A percentile compares a stretch with the other conserved stretches of the same genome.
phyloP scores from a whole-genome alignment of 2,329 filamentous ascomycete species.

The Catunica adiposa region DNA sequence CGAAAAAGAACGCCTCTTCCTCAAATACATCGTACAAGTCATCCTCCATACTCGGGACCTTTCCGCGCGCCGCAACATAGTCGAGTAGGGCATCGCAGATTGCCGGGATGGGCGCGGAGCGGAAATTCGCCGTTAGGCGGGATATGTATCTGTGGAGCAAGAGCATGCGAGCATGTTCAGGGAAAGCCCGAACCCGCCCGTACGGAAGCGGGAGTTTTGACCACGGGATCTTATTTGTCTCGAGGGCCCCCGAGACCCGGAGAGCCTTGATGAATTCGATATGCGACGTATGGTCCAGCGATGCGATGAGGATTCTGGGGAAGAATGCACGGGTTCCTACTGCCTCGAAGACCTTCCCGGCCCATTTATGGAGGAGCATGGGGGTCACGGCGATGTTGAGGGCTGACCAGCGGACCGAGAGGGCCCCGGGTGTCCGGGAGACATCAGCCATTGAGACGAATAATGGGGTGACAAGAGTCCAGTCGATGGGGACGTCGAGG shows the following conservation, averaged over 20 bases:
- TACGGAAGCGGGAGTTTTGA: not conserved
- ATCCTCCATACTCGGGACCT: slow-evolving; percentile 8
- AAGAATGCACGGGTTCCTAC: slow-evolving; percentile 7
- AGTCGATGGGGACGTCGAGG: not conserved
- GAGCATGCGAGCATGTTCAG: slow-evolving; percentile 9
- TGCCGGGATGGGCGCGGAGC: not conserved
- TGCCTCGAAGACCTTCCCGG: slow-evolving; percentile 7
- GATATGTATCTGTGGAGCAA: slow-evolving; percentile 8
- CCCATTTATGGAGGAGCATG: slow-evolving; percentile 10
- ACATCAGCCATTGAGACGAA: not conserved
- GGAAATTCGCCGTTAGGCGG: slow-evolving; percentile 3
- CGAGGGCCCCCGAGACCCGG: slow-evolving; percentile 3
- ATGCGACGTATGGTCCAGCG: not conserved
- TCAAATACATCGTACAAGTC: slow-evolving; percentile 5
- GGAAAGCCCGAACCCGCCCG: slow-evolving; percentile 3
- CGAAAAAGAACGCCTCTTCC: slow-evolving; percentile 10
- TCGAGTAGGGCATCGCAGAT: slow-evolving; percentile 7
- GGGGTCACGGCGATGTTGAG: slow-evolving; percentile 9
- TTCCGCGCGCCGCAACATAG: slow-evolving; percentile 9
- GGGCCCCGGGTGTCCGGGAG: not conserved
- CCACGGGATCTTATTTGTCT: slow-evolving; percentile 9
- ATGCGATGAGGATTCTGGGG: slow-evolving; percentile 6
- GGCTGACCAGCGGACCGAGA: slow-evolving; percentile 1
- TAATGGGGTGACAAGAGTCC: not conserved
- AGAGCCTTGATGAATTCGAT: slow-evolving; percentile 11